A percentile compares a stretch with the other conserved stretches of the same genome.
Evolutionary conservation across 2,329 filamentous ascomycete genomes (phyloP).

Genomic region (Diaporthe sp.): DNA sequence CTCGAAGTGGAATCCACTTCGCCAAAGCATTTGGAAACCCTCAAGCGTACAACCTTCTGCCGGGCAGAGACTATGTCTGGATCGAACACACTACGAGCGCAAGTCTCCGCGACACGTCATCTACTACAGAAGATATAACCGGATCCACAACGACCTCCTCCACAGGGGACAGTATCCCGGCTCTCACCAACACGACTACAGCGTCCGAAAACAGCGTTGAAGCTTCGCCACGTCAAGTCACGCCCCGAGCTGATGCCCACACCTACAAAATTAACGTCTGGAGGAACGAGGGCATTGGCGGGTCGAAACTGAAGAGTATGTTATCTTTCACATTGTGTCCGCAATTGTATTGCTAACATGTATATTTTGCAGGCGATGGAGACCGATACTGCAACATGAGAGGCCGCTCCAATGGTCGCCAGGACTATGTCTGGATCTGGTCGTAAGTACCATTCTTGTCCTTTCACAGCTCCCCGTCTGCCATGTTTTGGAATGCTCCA

Average conservation of each 20-base stretch:
- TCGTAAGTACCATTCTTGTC: background rate
- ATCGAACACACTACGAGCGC: conserved; percentile 7
- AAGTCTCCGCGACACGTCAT: background rate
- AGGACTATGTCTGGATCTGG: conserved; percentile 38
- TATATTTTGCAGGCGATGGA: conserved; percentile 28
- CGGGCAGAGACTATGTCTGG: conserved; percentile 15
- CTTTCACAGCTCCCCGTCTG: no score
- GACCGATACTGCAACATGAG: conserved; percentile 39
- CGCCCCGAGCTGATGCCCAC: background rate
- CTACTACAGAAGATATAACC: background rate
- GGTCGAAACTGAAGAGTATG: background rate
- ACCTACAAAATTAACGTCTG: conserved; percentile 2
- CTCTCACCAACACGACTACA: background rate
- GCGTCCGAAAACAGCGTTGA: background rate
- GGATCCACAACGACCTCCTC: background rate
- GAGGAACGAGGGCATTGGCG: conserved; percentile 1
- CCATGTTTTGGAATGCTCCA: no score
- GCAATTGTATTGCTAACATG: background rate
- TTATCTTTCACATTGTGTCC: background rate
- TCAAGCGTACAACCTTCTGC: conserved; percentile 16
- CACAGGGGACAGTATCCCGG: no score
- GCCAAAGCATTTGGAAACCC: conserved; percentile 11
- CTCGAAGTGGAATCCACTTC: conserved; percentile 19
- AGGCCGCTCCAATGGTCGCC: conserved; percentile 12
- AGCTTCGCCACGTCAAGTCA: background rate